Conservation (phyloP, 2,329 filamentous ascomycete genomes). For the Penicillium sp. region DNA sequence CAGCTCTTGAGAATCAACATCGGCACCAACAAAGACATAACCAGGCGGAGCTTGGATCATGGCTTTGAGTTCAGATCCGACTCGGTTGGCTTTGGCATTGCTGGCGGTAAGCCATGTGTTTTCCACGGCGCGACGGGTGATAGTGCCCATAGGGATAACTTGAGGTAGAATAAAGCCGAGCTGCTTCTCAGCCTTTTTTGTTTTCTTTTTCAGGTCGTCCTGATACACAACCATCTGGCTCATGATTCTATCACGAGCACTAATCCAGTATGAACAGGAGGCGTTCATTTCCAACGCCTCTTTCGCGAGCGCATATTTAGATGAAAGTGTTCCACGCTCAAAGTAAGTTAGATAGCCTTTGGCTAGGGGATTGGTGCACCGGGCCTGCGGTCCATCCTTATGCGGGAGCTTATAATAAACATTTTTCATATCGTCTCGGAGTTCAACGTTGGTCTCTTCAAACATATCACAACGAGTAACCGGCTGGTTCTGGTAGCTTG, state of each 20-base stretch:
- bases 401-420: conserved; percentile 92
- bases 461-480: conserved; percentile 71
- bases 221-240: conserved; percentile 94
- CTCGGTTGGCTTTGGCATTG: conserved; percentile 92
- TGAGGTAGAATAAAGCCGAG: conserved; percentile 91
- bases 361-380: conserved; percentile 82
- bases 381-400: conserved; percentile 82
- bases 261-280: conserved; percentile 99
- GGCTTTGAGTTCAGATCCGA: conserved; percentile 93
- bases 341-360: conserved; percentile 91
- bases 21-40: conserved; percentile 91
- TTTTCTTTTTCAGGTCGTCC: conserved; percentile 48
- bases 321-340: conserved; percentile 81
- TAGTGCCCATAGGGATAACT: conserved; percentile 96
- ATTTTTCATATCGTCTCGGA: conserved; percentile 64
- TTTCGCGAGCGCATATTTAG: conserved; percentile 84
- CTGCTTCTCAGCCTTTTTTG: conserved; percentile 22
- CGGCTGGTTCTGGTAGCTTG: conserved; percentile 66
- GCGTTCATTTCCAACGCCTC: conserved; percentile 98
- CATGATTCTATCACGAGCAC: conserved; percentile 84
- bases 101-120: conserved; percentile 98
- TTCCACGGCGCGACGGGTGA: conserved; percentile 89
- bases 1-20: conserved; percentile 94
- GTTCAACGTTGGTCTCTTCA: conserved; percentile 63
- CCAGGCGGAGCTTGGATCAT: conserved; percentile 91